Evolutionary conservation across 2,329 filamentous ascomycete genomes (phyloP).

Genomic region (Pestalotiopsis sp.): DNA sequence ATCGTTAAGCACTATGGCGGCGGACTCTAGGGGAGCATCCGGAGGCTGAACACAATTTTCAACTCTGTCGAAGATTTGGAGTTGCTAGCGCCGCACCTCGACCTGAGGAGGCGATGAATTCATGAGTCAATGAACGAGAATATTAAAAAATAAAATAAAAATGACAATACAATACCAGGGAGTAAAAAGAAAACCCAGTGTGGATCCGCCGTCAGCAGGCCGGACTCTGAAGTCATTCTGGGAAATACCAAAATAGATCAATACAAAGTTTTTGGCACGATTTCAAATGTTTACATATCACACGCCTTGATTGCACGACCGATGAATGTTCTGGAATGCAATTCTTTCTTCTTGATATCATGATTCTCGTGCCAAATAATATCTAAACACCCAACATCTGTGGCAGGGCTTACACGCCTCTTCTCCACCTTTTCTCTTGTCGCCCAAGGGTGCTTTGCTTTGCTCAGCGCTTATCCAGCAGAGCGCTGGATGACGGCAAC

Average conservation of each 20-base stretch:
- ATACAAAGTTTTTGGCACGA: neutral
- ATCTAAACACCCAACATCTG: neutral
- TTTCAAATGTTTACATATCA: neutral
- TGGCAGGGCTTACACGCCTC: neutral
- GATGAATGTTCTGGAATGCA: neutral
- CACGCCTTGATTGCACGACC: neutral
- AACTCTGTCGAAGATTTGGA: neutral
- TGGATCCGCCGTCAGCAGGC: neutral
- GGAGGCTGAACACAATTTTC: neutral
- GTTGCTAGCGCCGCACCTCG: neutral
- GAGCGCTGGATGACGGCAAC: neutral
- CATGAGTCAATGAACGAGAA: conserved; percentile 1
- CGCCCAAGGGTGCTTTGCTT: neutral
- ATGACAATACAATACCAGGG: neutral
- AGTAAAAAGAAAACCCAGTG: neutral
- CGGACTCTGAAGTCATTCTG: neutral
- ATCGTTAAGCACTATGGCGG: conserved; percentile 65
- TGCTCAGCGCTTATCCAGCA: neutral
- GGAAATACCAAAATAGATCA: neutral
- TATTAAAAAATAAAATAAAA: neutral
- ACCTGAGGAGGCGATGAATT: neutral
- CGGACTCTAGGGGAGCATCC: conserved; percentile 16
- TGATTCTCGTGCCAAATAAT: neutral
- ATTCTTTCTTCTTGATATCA: neutral
- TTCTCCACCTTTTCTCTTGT: neutral